phyloP scores from a whole-genome alignment of 2,329 filamentous ascomycete genomes.

The Fragosphaeria purpurea region DNA sequence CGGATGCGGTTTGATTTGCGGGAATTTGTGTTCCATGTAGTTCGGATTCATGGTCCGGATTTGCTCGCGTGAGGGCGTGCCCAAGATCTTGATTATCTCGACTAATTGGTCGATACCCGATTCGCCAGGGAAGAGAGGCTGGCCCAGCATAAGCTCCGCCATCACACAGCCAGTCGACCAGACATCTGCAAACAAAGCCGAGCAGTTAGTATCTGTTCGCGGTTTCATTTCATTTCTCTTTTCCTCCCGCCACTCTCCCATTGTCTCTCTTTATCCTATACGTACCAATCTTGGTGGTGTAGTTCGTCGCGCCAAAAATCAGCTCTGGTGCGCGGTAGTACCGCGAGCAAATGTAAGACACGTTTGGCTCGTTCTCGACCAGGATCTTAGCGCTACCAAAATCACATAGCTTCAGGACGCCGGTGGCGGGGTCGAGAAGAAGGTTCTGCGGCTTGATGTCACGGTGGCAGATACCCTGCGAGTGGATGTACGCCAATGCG shows the following conservation, averaged over 20 bases:
- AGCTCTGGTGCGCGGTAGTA: slow-evolving; percentile 97
- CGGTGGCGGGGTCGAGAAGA: slow-evolving; percentile 80
- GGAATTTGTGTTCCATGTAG: slow-evolving; percentile 99
- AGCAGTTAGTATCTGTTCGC: too few relatives aligned
- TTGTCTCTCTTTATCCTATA: not conserved
- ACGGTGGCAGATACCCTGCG: slow-evolving; percentile 95
- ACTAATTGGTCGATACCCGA: slow-evolving; percentile 98
- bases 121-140: slow-evolving; percentile 94
- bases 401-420: slow-evolving; percentile 93
- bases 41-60: slow-evolving; percentile 99
- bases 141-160: slow-evolving; percentile 97
- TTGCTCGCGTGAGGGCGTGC: slow-evolving; percentile 92
- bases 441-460: slow-evolving; percentile 99
- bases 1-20: slow-evolving; percentile 97
- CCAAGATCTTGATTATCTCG: slow-evolving; percentile 98
- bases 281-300: slow-evolving; percentile 98
- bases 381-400: slow-evolving; percentile 98
- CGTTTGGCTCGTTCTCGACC: slow-evolving; percentile 97
- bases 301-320: slow-evolving; percentile 98
- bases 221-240: too few relatives aligned
- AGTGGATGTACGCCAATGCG: slow-evolving; percentile 96
- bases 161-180: slow-evolving; percentile 99
- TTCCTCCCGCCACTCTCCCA: too few relatives aligned
- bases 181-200: slow-evolving; percentile 56
- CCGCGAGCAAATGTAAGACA: slow-evolving; percentile 98